Evolutionary conservation across 192 early-diverging fungal genomes (phyloP).

Genomic region (Mortierella hygrophila): DNA sequence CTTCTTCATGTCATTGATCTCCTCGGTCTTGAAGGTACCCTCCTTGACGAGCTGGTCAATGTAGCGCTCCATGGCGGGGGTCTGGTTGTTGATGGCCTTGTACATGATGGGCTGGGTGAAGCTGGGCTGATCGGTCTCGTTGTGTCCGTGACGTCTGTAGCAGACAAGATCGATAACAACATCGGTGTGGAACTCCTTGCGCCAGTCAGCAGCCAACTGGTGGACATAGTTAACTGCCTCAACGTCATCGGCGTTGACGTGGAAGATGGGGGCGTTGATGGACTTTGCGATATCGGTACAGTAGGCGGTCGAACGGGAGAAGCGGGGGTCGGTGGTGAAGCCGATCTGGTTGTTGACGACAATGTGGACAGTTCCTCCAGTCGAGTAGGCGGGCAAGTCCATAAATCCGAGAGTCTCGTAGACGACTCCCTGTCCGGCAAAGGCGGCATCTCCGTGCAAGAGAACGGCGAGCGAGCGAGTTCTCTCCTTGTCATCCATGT

Average conservation of each 20-base stretch:
- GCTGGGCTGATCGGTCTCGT: constrained; percentile 98
- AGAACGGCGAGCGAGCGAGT: constrained; percentile 92
- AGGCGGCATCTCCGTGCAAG: constrained; percentile 98
- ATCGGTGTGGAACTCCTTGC: constrained; percentile 95
- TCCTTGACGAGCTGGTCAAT: constrained; percentile 85
- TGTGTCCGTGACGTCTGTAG: constrained; percentile 98
- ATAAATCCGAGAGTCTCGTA: constrained; percentile 98
- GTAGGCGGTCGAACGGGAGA: constrained; percentile 94
- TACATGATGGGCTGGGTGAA: constrained; percentile 99
- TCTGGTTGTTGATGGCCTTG: constrained; percentile 88
- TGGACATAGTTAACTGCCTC: constrained; percentile 97
- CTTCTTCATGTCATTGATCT: constrained; percentile 91
- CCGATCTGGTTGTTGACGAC: constrained; percentile 99
- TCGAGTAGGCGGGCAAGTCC: constrained; percentile 95
- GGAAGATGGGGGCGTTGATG: constrained; percentile 96
- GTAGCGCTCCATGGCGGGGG: constrained; percentile 89
- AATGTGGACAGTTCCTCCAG: constrained; percentile 94
- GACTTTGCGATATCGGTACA: constrained; percentile 98
- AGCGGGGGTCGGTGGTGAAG: constrained; percentile 98
- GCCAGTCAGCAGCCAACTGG: constrained; percentile 96
- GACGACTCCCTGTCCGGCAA: constrained; percentile 97
- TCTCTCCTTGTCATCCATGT: constrained; percentile 86
- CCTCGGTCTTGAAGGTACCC: constrained; percentile 83
- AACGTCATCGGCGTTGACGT: constrained; percentile 98
- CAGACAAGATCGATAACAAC: constrained; percentile 97